Evolutionary conservation across 495 filamentous ascomycete genomes (phyloP).

Genomic region (Talaromyces ruber): DNA sequence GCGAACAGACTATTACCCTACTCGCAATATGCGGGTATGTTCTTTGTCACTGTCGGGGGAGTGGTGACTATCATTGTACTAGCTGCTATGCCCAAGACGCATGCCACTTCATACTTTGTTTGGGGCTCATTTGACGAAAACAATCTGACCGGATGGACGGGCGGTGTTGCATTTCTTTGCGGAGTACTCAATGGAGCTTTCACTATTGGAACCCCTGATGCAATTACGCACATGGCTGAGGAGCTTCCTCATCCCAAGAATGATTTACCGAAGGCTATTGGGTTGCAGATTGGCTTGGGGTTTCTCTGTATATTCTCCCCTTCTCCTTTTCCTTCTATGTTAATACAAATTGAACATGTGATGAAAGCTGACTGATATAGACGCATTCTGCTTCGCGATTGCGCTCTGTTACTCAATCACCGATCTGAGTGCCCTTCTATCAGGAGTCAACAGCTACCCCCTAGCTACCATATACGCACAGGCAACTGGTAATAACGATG

Average conservation of each 20-base stretch:
- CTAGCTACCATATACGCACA: slow-evolving; percentile 66
- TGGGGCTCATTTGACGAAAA: slow-evolving; percentile 54
- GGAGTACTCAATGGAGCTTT: slow-evolving; percentile 73
- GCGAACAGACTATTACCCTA: slow-evolving; percentile 55
- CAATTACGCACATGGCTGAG: slow-evolving; percentile 65
- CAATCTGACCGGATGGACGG: slow-evolving; percentile 51
- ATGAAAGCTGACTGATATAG: slow-evolving; percentile 6
- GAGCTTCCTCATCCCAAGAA: slow-evolving; percentile 55
- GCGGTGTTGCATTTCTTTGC: slow-evolving; percentile 62
- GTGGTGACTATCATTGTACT: slow-evolving; percentile 61
- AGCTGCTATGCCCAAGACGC: slow-evolving; percentile 57
- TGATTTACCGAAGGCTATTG: slow-evolving; percentile 52
- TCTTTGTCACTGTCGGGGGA: slow-evolving; percentile 53
- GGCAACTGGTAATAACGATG: slow-evolving; percentile 52
- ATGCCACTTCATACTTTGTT: slow-evolving; percentile 50
- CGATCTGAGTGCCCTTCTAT: slow-evolving; percentile 52
- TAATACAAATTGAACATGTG: no score
- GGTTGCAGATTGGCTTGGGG: slow-evolving; percentile 25
- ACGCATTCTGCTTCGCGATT: slow-evolving; percentile 52
- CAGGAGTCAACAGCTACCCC: slow-evolving; percentile 51
- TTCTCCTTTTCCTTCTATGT: slow-evolving; percentile 10
- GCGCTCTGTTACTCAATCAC: slow-evolving; percentile 61
- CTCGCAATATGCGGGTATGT: slow-evolving; percentile 54
- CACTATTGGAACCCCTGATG: slow-evolving; percentile 65
- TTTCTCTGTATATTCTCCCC: slow-evolving; percentile 13